Conservation (phyloP, 148 eudicot species). For the Amaranthus hypochondriacus region DNA sequence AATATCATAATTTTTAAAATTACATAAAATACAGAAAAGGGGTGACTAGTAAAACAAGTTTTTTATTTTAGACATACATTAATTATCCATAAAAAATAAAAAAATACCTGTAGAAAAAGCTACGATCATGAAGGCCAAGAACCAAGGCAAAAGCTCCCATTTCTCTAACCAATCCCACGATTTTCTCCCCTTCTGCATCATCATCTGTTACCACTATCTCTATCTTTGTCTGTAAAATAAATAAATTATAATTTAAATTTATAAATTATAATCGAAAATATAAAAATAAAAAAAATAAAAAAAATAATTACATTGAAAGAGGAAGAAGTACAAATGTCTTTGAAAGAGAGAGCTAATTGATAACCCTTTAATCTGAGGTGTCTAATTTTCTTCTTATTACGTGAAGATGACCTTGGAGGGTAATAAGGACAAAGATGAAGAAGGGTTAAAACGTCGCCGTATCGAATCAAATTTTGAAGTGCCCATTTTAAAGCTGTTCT, state of each 20-base stretch:
- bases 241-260: not conserved
- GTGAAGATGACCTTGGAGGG: constrained; percentile 21
- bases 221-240: constrained; percentile 60
- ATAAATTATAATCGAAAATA: not conserved
- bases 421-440: constrained; percentile 52
- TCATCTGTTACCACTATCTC: constrained; percentile 90
- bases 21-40: too few relatives aligned
- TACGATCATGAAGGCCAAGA: constrained; percentile 75
- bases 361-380: constrained; percentile 56
- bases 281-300: not conserved
- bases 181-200: constrained; percentile 61
- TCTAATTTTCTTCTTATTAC: constrained; percentile 54
- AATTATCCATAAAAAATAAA: not conserved
- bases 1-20: too few relatives aligned
- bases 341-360: constrained; percentile 79
- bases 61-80: too few relatives aligned
- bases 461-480: constrained; percentile 62
- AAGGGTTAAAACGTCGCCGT: constrained; percentile 69
- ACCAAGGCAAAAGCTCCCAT: constrained; percentile 79
- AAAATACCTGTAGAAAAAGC: constrained; percentile 70
- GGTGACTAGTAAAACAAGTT: too few relatives aligned
- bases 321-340: constrained; percentile 51
- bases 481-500: constrained; percentile 80
- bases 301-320: constrained; percentile 54
- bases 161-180: constrained; percentile 57